A percentile compares a stretch with the other conserved stretches of the same genome.
Conservation (phyloP, 371 early-diverging fungal species). For the Conidiobolus coronatus region DNA sequence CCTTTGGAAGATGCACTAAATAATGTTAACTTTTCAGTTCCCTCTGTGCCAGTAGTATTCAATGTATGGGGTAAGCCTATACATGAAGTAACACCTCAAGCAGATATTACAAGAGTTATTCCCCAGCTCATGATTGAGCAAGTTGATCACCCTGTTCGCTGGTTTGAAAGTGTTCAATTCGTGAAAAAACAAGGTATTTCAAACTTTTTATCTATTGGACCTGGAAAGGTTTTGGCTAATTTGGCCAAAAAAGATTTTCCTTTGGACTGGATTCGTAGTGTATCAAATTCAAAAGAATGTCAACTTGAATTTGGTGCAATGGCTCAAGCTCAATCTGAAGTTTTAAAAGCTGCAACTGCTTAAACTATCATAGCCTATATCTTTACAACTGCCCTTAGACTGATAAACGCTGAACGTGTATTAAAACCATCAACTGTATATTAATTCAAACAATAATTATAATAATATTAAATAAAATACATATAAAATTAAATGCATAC, state of each 20-base stretch:
- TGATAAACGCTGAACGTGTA: no score
- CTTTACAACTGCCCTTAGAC: no score
- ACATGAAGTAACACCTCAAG: neutral
- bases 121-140: slow-evolving; percentile 45
- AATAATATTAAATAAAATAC: no score
- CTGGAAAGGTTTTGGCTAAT: slow-evolving; percentile 71
- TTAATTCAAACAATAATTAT: no score
- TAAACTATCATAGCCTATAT: no score
- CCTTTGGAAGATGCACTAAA: slow-evolving; percentile 45
- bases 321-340: neutral
- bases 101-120: slow-evolving; percentile 25
- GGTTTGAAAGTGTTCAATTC: slow-evolving; percentile 63
- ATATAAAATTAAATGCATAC: no score
- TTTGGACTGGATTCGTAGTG: slow-evolving; percentile 30
- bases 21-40: slow-evolving; percentile 27
- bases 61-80: slow-evolving; percentile 78
- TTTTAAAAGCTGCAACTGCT: neutral
- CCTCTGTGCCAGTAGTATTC: slow-evolving; percentile 61
- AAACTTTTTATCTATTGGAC: slow-evolving; percentile 70
- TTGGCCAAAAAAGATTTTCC: slow-evolving; percentile 72
- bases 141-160: slow-evolving; percentile 66
- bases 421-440: no score
- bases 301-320: neutral
- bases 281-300: neutral
- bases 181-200: slow-evolving; percentile 50